Evolutionary conservation across 192 early-diverging fungal species (phyloP).

Genomic region (Mortierella alpina): DNA sequence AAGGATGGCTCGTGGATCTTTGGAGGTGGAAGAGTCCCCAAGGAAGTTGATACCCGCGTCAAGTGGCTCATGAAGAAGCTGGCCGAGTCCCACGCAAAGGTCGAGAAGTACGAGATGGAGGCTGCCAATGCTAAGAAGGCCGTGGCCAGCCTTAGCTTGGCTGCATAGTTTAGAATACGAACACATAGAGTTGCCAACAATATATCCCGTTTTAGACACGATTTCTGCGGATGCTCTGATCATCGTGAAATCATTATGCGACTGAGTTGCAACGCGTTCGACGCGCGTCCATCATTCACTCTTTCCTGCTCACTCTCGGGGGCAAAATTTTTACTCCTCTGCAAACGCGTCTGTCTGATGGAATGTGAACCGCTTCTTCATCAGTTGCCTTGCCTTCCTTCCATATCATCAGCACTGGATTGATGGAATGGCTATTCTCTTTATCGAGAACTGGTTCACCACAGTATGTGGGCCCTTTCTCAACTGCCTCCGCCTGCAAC

Average conservation of each 20-base stretch:
- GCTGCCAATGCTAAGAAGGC: slow-evolving; percentile 38
- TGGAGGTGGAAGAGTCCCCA: slow-evolving; percentile 62
- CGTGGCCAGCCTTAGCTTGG: slow-evolving; percentile 11
- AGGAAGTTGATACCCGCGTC: slow-evolving; percentile 68
- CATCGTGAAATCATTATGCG: no score
- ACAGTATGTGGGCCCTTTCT: no score
- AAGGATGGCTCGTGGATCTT: slow-evolving; percentile 63
- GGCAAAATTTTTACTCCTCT: no score
- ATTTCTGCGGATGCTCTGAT: no score
- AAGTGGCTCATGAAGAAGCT: slow-evolving; percentile 68
- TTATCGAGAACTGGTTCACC: no score
- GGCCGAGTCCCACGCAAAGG: slow-evolving; percentile 64
- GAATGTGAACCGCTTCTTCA: no score
- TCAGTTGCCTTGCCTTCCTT: no score
- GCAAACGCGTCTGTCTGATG: no score
- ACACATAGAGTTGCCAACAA: background rate
- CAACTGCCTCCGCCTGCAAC: no score
- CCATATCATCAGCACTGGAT: no score
- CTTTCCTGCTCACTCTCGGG: background rate
- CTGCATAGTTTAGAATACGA: background rate
- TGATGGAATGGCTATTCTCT: no score
- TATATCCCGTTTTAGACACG: background rate
- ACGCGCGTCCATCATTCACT: background rate
- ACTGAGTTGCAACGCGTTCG: background rate
- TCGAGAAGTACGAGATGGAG: slow-evolving; percentile 62